A percentile compares a stretch with the other conserved stretches of the same genome.
These are phyloP conservation scores for Nepenthes gracilis DNA, from an alignment of 148 eudicot genomes.

Conservation along the genomic window DNA sequence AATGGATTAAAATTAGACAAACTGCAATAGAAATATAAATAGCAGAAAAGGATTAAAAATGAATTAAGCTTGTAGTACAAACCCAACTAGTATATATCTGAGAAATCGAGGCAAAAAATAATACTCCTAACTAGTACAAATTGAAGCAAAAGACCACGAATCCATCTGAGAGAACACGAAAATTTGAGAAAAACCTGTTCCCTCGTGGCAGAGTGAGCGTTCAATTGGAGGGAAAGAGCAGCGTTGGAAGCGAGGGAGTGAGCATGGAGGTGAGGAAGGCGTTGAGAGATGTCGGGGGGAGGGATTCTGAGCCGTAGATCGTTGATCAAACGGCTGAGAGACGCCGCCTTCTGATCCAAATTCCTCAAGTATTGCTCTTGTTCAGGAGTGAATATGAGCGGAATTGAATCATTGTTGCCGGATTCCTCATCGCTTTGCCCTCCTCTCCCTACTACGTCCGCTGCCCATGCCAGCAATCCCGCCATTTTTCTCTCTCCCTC, in stretches of 20 bases:
- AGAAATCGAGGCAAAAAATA: too few relatives aligned
- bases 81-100: too few relatives aligned
- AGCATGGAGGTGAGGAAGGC: slow-evolving; percentile 89
- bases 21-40: too few relatives aligned
- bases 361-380: slow-evolving; percentile 43
- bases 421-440: slow-evolving; percentile 31
- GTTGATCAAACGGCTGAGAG: slow-evolving; percentile 65
- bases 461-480: slow-evolving; percentile 88
- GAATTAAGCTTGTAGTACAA: too few relatives aligned
- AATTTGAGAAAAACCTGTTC: slow-evolving; percentile 35
- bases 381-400: slow-evolving; percentile 62
- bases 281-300: slow-evolving; percentile 72
- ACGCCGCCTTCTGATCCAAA: slow-evolving; percentile 36
- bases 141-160: too few relatives aligned
- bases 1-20: too few relatives aligned
- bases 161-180: too few relatives aligned
- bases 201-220: slow-evolving; percentile 81
- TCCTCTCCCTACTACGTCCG: slow-evolving; percentile 62
- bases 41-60: too few relatives aligned
- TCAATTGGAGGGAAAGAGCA: slow-evolving; percentile 70
- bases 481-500: slow-evolving; percentile 38
- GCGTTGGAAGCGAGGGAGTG: slow-evolving; percentile 92
- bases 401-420: slow-evolving; percentile 39
- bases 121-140: too few relatives aligned
- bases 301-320: slow-evolving; percentile 84